Percentiles rank a stretch among this genome's conserved stretches.
Conservation (phyloP, 306 rosid genomes). For the Prunus fruticosa region DNA sequence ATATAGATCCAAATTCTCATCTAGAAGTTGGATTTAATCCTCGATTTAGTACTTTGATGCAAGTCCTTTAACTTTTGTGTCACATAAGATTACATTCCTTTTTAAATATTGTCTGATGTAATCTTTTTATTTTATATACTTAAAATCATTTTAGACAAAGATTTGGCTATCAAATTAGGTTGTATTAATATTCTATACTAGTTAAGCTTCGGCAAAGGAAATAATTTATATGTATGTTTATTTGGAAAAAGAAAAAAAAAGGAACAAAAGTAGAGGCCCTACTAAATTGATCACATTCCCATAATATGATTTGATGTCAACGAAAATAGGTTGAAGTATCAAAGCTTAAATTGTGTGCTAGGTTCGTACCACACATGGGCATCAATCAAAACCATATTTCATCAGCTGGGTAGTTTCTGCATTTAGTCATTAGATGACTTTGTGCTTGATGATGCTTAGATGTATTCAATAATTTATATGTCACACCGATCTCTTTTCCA, state of each 20-base stretch:
- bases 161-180: constrained; percentile 1
- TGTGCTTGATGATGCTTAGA: not conserved
- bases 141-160: no score
- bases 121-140: no score
- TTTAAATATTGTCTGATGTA: no score
- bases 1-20: no score
- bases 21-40: no score
- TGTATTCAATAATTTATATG: not conserved
- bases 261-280: not conserved
- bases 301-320: not conserved
- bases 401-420: not conserved
- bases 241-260: not conserved
- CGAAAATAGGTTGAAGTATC: not conserved
- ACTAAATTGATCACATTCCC: constrained; percentile 2
- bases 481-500: not conserved
- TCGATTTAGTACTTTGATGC: no score
- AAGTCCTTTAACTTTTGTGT: no score
- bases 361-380: not conserved
- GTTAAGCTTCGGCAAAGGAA: not conserved
- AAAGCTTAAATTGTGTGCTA: not conserved
- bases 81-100: no score
- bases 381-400: no score
- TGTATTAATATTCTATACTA: not conserved
- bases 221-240: not conserved
- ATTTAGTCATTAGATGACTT: not conserved